Base-by-base conservation (phyloP, 192 early-diverging fungal genomes). In the Rhizoclosmatium sp. region DNA sequence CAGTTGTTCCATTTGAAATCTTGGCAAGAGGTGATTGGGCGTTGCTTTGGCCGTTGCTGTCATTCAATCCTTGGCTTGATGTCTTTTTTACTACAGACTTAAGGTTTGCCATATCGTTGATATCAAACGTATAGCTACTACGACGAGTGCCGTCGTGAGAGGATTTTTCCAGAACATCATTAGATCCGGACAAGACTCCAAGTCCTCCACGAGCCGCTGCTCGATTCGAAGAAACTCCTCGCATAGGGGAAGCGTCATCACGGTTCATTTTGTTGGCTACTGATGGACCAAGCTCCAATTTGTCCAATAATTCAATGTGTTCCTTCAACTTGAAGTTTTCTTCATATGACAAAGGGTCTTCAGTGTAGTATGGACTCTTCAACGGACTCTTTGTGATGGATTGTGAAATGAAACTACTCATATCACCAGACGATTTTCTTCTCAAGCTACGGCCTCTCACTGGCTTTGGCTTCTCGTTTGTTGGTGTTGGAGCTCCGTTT, bases 291-390 rank as follows among this genome's bases (percentile, higher is more conserved):
- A 82, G 64, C 40, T 78, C 80, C 9, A 81, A 56, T 62, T 81
- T 81, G 4, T 14, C 62, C 65, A 79, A 59, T 19, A 44, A 16
- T n/a, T 80, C 79, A 1, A 80, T 59, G 19, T 80, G 79, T 10
- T 80, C 72, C 16, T 40, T 12, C n/a, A 80, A 47, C 56, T 75
- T 80, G 45, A 80, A 75, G 14, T 16, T 16, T 21, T 76, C 75
- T 9, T 51, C 64, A 47, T 59, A 75, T 5, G 64, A 40, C 7
- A 68, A 16, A 9, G 80, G 80, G 48, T 82, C 80, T 56, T 82
- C 80, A 21, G 80, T 75, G 56, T 78, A 82, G 61, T 72, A 82
- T 46, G 80, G 80, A 49, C 75, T 78, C 51, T 76, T 82, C 16
- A 82, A 59, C 12, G 80, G 80, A 64, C 80, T 82, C 42, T 72